Conservation (phyloP, 2,329 filamentous ascomycete species). For the Neobulgaria alba region DNA sequence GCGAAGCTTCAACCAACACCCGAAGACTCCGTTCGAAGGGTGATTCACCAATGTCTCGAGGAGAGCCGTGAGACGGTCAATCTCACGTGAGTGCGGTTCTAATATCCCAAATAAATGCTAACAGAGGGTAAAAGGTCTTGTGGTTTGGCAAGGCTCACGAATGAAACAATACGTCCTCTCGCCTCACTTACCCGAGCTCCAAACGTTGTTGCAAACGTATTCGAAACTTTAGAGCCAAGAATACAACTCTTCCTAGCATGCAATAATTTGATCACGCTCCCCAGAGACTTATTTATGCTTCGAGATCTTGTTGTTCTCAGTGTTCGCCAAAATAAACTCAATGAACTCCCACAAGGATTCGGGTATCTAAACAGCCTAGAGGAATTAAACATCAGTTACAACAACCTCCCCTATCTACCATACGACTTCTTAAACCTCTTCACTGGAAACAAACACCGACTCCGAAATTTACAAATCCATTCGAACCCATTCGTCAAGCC, state of each 20-base stretch:
- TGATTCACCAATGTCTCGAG: slow-evolving; percentile 47
- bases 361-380: slow-evolving; percentile 47
- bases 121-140: slow-evolving; percentile 19
- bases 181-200: slow-evolving; percentile 42
- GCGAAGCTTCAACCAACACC: slow-evolving; percentile 14
- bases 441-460: slow-evolving; percentile 32
- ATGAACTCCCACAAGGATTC: slow-evolving; percentile 52
- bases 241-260: slow-evolving; percentile 53
- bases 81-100: slow-evolving; percentile 43
- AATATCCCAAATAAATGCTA: slow-evolving; percentile 5
- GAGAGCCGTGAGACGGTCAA: slow-evolving; percentile 51
- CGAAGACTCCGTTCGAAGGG: slow-evolving; percentile 37
- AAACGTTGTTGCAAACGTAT: slow-evolving; percentile 28
- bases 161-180: slow-evolving; percentile 49
- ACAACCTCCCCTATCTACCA: slow-evolving; percentile 51
- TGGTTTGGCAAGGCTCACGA: slow-evolving; percentile 42
- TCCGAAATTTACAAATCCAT: slow-evolving; percentile 46
- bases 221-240: slow-evolving; percentile 48
- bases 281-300: slow-evolving; percentile 52
- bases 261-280: slow-evolving; percentile 49
- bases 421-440: slow-evolving; percentile 53
- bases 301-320: slow-evolving; percentile 55
- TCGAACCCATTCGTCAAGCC: slow-evolving; percentile 55
- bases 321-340: slow-evolving; percentile 54
- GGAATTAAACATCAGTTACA: slow-evolving; percentile 59